Base-by-base conservation (phyloP, 164 flowering plant genomes). In the Umbilicus rupestris region DNA sequence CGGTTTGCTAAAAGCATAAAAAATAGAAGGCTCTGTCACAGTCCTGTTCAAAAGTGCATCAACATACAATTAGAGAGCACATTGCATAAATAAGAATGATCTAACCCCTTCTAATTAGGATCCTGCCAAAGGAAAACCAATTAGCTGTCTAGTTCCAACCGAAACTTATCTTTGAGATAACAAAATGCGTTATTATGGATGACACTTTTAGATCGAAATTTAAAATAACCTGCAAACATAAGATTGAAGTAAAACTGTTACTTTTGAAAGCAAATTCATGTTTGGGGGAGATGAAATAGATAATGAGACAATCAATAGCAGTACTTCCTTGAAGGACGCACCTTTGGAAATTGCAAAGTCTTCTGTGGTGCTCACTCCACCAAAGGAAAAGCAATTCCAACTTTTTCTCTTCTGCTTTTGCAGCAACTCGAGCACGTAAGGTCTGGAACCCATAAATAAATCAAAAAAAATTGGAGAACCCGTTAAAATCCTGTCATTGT, bases 161-260 rank as follows among this genome's bases (percentile, higher is more conserved):
- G 92, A 89, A 87, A 91, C 99, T 94, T 94, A 91, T 89, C 99
- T 90, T 90, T 73, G 88, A 77, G 83, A 81, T 84, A 80, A 89
- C 80, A 91, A 91, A 91, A 89, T 81, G 60, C 86, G 95, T 82
- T 90, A 86, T 89, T 84, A 90, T 86, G 96, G 86, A 50, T 12
- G 57, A 90, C 75, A 89, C 98, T 85, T 87, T 85, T 78, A 90
- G 95, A 86, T 97, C 96, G 83, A 85, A 89, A 86, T 75, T 82
- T 89, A 87, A 94, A 88, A 84, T 91, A 94, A 94, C 99, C 99
- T 94, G 96, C 86, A 47, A 63, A 33, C 5, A 39, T 22, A 33
- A 62, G 29, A 26, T 37, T 63, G 42, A 33, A 63, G 29, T 6
- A 29, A 28, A 55, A 55, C 2, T 28, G 60, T 14, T 55, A 26